These are phyloP conservation scores for Barbarea vulgaris DNA, from an alignment of 345 rosid genomes.

Conservation along the genomic window DNA sequence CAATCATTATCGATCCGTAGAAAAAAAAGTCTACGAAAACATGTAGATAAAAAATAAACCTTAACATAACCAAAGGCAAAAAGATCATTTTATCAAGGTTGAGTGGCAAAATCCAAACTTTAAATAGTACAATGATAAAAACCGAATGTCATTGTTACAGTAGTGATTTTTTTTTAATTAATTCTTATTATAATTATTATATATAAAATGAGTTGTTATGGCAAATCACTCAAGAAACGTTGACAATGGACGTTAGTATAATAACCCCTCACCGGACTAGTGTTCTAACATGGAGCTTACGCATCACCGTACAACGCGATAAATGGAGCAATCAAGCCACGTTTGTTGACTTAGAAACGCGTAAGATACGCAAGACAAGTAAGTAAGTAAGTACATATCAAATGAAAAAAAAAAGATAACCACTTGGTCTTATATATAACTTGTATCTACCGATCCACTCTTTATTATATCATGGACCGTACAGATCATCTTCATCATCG, in stretches of 20 bases:
- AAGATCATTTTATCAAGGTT: no score
- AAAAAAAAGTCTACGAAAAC: no score
- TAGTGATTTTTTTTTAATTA: no score
- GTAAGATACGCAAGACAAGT: constrained; percentile 28
- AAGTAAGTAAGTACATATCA: constrained; percentile 23
- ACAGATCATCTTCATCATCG: constrained; percentile 31
- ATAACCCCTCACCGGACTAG: neutral
- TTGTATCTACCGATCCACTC: constrained; percentile 1
- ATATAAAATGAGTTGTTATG: no score
- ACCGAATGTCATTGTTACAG: no score
- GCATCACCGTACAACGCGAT: neutral
- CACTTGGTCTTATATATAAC: constrained; percentile 19
- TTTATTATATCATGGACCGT: constrained; percentile 16
- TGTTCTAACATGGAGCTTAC: constrained; percentile 2
- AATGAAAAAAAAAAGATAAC: constrained; percentile 19
- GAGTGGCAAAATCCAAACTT: no score
- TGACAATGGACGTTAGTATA: neutral
- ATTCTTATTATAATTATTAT: no score
- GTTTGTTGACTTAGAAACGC: constrained; percentile 29
- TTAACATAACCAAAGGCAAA: no score
- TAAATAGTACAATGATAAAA: no score
- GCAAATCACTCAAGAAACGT: no score
- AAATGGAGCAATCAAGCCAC: constrained; percentile 28
- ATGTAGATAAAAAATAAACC: no score
- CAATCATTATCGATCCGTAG: no score